Evolutionary conservation across 148 eudicot species (phyloP), one percentile per base, ranked within the genome.

Genomic region (Spergularia bocconei): DNA sequence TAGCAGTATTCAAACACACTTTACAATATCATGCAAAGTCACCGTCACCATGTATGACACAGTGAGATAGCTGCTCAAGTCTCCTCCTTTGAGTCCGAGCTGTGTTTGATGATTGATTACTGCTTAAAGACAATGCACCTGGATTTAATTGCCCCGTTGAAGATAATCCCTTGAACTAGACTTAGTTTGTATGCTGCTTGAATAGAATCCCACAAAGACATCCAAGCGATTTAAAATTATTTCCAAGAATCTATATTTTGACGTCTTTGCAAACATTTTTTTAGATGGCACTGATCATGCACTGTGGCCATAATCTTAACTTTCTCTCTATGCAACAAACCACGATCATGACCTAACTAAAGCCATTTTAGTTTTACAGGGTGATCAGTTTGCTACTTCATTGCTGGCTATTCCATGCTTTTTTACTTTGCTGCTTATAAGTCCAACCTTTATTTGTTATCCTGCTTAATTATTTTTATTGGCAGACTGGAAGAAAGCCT

Each of bases 401-500:
- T 59, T 53, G 56, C 4, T 13, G 44, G 59, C 39, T 21, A 20
- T 73, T 57, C 2, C 65, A 11, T 68, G 25, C 55, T 8, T 67
- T 67, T 19, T 56, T 41, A 39, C n/a, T 60, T 79, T 68, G 47
- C 50, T 79, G 55, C 29, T 62, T 55, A 67, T 69, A 50, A 17
- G 53, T 7, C 58, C 33, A 14, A 6, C 65, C 13, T 41, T 39
- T 68, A 56, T 47, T 53, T 60, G 17, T 51, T 85, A 20, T 54
- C n/a, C 50, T 33, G 20, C 12, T 64, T 14, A n/a, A 51, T 61
- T 76, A 53, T 57, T 66, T n/a, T 66, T 75, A 65, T 20, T 74
- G 79, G 44, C 85, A 93, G 96, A 93, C 96, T 19, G 98, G 98
- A 55, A 93, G 96, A 82, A 93, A 93, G 75, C 98, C 98, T 63